phyloP scores from a whole-genome alignment of 2,329 filamentous ascomycete species.

The Diaporthe helianthi region DNA sequence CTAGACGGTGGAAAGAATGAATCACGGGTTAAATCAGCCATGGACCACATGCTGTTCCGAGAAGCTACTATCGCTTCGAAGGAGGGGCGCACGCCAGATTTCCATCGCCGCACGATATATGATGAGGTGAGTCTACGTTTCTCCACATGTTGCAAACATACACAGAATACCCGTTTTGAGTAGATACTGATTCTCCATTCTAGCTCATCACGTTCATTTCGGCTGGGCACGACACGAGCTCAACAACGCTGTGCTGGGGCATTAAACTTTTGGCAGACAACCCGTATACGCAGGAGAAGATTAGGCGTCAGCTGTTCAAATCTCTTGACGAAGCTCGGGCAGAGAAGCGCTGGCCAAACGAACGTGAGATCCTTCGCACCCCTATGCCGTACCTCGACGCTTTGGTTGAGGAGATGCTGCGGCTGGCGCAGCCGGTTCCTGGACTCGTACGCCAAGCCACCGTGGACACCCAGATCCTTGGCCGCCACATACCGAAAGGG shows the following conservation, averaged over 20 bases:
- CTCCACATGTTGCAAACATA: background rate
- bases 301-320: background rate
- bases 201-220: conserved; percentile 3
- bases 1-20: conserved; percentile 35
- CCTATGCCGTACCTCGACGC: conserved; percentile 44
- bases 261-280: conserved; percentile 42
- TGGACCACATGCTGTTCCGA: conserved; percentile 45
- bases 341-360: conserved; percentile 38
- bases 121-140: conserved; percentile 43
- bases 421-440: conserved; percentile 38
- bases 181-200: background rate
- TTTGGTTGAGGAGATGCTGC: conserved; percentile 43
- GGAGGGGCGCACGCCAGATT: conserved; percentile 41
- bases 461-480: conserved; percentile 40
- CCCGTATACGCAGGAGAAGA: conserved; percentile 38
- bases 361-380: conserved; percentile 37
- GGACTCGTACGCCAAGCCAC: conserved; percentile 39
- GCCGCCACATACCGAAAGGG: conserved; percentile 41
- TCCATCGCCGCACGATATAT: conserved; percentile 41
- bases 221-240: conserved; percentile 37
- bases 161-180: background rate
- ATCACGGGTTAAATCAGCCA: conserved; percentile 35
- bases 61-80: conserved; percentile 44
- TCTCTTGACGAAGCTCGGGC: background rate
- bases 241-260: conserved; percentile 37